These are phyloP conservation scores for Suillus sp. DNA, from an alignment of 768 basidiomycete genomes.

Conservation along the genomic window DNA sequence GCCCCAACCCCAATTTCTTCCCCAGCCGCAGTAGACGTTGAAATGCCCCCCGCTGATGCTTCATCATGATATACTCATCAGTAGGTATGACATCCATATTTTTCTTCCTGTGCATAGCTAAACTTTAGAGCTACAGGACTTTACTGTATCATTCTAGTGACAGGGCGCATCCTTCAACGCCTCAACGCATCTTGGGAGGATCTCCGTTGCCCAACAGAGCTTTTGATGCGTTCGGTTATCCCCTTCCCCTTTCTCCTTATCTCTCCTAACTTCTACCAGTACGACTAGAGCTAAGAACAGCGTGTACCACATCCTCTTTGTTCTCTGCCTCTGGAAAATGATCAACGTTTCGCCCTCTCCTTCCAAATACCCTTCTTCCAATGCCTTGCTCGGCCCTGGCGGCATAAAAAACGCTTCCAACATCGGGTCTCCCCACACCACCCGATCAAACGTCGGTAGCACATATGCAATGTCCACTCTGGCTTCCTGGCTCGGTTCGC, in stretches of 20 bases:
- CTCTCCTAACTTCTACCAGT: conserved; percentile 44
- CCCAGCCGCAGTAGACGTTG: conserved; percentile 24
- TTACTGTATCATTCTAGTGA: conserved; percentile 23
- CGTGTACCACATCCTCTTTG: conserved; percentile 78
- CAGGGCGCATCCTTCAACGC: conserved; percentile 45
- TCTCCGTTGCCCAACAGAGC: conserved; percentile 42
- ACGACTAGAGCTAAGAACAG: conserved; percentile 60
- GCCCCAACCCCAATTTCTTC: conserved; percentile 27
- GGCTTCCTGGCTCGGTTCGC: conserved; percentile 13
- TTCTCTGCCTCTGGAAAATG: conserved; percentile 65
- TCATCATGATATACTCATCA: conserved; percentile 6
- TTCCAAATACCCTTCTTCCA: conserved; percentile 61
- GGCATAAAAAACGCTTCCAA: conserved; percentile 66
- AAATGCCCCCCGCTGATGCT: conserved; percentile 20
- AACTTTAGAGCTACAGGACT: neutral
- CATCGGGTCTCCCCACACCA: conserved; percentile 78
- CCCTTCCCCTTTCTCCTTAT: conserved; percentile 18
- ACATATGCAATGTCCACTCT: conserved; percentile 36
- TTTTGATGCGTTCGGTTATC: conserved; percentile 28
- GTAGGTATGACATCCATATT: conserved; percentile 8
- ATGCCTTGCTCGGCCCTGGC: conserved; percentile 46
- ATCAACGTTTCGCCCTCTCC: conserved; percentile 49
- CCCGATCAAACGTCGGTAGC: conserved; percentile 48
- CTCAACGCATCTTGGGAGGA: conserved; percentile 42
- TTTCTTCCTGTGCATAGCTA: neutral